phyloP scores from a whole-genome alignment of 345 rosid genomes.

The Corchorus capsularis region DNA sequence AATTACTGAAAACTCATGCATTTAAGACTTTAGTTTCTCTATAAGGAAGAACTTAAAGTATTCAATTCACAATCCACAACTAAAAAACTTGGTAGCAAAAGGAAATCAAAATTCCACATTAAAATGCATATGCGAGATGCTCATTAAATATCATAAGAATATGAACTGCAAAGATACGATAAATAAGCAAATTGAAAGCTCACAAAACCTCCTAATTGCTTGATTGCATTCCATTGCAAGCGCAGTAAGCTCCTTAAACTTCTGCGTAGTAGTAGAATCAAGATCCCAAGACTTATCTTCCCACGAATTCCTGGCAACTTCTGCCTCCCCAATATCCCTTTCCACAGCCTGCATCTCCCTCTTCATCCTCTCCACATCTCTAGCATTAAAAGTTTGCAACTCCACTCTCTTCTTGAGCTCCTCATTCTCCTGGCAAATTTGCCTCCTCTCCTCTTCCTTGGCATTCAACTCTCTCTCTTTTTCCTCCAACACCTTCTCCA shows the following conservation, averaged over 20 bases:
- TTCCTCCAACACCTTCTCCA: constrained; percentile 60
- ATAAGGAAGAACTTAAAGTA: neutral
- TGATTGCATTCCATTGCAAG: constrained; percentile 79
- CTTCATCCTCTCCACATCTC: constrained; percentile 94
- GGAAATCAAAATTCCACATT: neutral
- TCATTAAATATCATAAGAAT: neutral
- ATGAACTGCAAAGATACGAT: neutral
- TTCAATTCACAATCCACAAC: neutral
- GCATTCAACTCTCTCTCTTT: constrained; percentile 52
- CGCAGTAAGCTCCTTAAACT: constrained; percentile 66
- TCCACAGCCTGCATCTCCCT: constrained; percentile 88
- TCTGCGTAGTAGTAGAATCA: constrained; percentile 43
- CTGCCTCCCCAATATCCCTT: constrained; percentile 71
- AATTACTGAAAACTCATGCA: neutral
- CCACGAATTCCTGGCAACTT: constrained; percentile 60
- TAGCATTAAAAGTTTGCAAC: constrained; percentile 64
- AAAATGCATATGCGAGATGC: neutral
- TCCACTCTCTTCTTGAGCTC: constrained; percentile 73
- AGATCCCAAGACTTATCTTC: constrained; percentile 89
- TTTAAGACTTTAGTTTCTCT: neutral
- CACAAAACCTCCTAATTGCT: constrained; percentile 59
- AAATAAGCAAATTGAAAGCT: neutral
- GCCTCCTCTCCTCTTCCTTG: constrained; percentile 63
- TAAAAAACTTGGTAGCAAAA: neutral
- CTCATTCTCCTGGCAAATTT: constrained; percentile 63